Base-by-base conservation (phyloP, 2,329 filamentous ascomycete genomes). In the Grosmannia huntii region DNA sequence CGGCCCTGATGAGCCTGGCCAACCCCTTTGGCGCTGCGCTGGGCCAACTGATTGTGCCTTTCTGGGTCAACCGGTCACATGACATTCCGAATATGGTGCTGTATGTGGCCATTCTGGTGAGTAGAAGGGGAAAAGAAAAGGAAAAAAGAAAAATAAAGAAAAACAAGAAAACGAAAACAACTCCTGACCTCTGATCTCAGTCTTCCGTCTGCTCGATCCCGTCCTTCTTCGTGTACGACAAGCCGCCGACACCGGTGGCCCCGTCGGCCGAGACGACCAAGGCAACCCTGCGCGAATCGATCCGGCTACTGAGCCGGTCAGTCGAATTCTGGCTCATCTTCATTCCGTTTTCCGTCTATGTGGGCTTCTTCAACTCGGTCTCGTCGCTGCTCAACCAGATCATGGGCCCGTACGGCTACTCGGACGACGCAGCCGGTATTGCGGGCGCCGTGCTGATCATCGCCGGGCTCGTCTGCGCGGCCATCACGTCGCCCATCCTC, bases 341-440 rank as follows among this genome's bases (percentile, higher is more conserved):
- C 61, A 66, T 91, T 60, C 86, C 91, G n/a, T 97, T 92, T 72
- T 74, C 81, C 63, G 72, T 91, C 65, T 96, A 90, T 70, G 89
- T 96, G 61, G 90, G 87, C 65, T 86, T 94, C 74, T 99, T 99
- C 83, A 97, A 97, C 77, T 87, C 87, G 64, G 76, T 91, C 64
- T 95, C 90, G 55, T 87, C 87, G 1, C 81, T 97, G 1, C 78
- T 97, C 11, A 95, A 92, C 74, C 92, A 96, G 68, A 89, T 97
- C 68, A 81, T 97, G 62, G 76, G 82, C 46, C 94, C 94, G 0
- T 92, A 96, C 72, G 87, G 83, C 66, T 95, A 90, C 78, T 80
- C 75, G 60, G 87, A 95, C 69, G 86, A 86, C 63, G 80, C 96
- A 58, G 89, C 92, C 25, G 94, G 94, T 38, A 91, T 97, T 66